Evolutionary conservation across 345 rosid genomes (phyloP).

Genomic region (Mangifera indica): DNA sequence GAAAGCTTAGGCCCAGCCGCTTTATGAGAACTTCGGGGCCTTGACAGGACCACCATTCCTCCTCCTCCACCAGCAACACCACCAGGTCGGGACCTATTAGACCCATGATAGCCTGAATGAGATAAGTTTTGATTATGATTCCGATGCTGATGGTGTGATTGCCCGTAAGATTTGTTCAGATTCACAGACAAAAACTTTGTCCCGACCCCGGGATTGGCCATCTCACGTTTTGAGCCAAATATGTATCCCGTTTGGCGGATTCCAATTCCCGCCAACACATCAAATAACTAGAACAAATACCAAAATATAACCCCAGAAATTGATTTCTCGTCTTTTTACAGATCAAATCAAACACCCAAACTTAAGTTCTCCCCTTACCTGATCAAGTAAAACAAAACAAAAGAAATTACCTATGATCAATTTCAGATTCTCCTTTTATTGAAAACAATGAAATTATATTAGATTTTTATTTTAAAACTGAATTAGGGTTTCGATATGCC

Average conservation of each 20-base stretch:
- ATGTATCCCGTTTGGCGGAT: slow-evolving; percentile 33
- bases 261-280: slow-evolving; percentile 74
- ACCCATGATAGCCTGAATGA: slow-evolving; percentile 46
- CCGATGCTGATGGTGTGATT: slow-evolving; percentile 48
- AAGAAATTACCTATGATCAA: slow-evolving; percentile 20
- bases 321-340: slow-evolving; percentile 10
- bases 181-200: slow-evolving; percentile 79
- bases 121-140: slow-evolving; percentile 31
- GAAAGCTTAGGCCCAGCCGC: slow-evolving; percentile 84
- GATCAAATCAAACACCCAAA: slow-evolving; percentile 33
- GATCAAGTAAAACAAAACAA: slow-evolving; percentile 18
- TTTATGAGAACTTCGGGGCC: slow-evolving; percentile 93
- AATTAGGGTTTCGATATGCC: slow-evolving; percentile 22
- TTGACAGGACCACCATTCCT: slow-evolving; percentile 88
- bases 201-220: slow-evolving; percentile 93
- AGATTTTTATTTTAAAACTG: background rate
- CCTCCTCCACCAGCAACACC: slow-evolving; percentile 30
- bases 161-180: slow-evolving; percentile 90
- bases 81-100: slow-evolving; percentile 44
- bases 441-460: background rate
- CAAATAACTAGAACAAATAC: slow-evolving; percentile 25
- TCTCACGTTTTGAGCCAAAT: slow-evolving; percentile 47
- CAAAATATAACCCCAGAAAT: slow-evolving; percentile 26
- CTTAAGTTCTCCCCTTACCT: slow-evolving; percentile 26
- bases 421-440: slow-evolving; percentile 1